These are phyloP conservation scores for Poterioochromonas sp. DNA, from an alignment of 352 stramenopile genomes.

Conservation along the genomic window DNA sequence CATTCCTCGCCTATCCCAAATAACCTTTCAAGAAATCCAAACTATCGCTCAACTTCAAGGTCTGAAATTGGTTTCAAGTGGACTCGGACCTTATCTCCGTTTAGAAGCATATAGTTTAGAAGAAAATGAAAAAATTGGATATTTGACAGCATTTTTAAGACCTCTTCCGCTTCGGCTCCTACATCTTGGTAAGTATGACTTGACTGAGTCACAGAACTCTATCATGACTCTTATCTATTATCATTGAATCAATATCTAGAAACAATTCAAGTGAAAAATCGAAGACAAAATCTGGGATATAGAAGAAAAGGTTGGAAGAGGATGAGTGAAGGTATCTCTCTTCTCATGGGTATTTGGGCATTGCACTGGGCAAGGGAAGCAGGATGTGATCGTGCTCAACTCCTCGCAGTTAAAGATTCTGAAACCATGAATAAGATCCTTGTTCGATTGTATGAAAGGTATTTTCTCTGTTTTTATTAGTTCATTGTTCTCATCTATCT, in stretches of 20 bases:
- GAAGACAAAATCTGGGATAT: neutral
- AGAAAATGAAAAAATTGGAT: neutral
- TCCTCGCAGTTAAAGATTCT: constrained; percentile 44
- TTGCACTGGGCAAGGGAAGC: constrained; percentile 44
- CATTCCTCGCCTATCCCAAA: too few species aligned
- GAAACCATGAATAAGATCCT: constrained; percentile 40
- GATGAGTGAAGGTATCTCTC: neutral
- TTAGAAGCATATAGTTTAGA: neutral
- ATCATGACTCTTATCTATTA: neutral
- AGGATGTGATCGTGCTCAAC: constrained; percentile 40
- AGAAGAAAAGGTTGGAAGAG: neutral
- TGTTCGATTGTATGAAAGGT: constrained; percentile 44
- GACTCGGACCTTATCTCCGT: neutral
- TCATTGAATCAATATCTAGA: too few species aligned
- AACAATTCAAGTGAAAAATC: constrained; percentile 5
- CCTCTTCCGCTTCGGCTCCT: neutral
- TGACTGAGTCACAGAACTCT: neutral
- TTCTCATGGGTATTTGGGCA: constrained; percentile 42
- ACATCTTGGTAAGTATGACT: neutral
- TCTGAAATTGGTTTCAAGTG: neutral
- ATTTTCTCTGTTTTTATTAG: neutral
- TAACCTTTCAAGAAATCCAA: too few species aligned
- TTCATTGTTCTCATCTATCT: neutral
- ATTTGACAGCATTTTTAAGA: neutral
- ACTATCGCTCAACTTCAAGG: neutral